Evolutionary conservation across 345 rosid genomes (phyloP), one percentile per base, ranked within the genome.

Genomic region (Citrus medica): DNA sequence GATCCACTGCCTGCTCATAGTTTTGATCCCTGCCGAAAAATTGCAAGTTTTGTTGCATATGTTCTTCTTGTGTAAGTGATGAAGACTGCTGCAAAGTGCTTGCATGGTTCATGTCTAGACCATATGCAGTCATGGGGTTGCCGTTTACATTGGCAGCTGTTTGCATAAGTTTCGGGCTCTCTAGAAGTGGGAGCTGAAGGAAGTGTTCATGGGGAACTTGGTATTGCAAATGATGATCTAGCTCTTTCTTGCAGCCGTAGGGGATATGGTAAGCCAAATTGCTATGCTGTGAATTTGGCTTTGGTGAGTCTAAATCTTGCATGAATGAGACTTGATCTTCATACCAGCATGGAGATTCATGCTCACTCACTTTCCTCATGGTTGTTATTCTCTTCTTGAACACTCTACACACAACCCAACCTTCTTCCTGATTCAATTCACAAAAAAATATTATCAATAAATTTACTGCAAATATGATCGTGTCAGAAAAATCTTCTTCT

Each of bases 351-450:
- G 86, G 87, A 14, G 92, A 88, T 72, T 79, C 94, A 35, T 84
- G 86, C 51, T 90, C 92, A 9, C 81, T 82, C 35, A 84, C 46
- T 82, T 82, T 88, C 25, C 85, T 81, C 76, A 87, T 78, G 0
- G 90, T 79, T 16, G 97, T 82, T 66, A 88, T 80, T 85, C 88
- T 83, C 87, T 96, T 96, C 90, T 92, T 96, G 87, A 96, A 96
- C 75, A 90, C 98, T 75, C 98, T 89, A 83, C 99, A 96, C 19
- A 96, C 98, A 6, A 86, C 99, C 98, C 98, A 96, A 59, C 99
- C 98, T 88, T 96, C 97, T 77, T 96, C 99, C 90, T 92, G 86
- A 3, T 77, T 22, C 71, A 76, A 42, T 61, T 51, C 25, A 82
- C 53, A 68, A 22, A 40, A 56, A 38, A 33, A 33, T 64, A 6